Evolutionary conservation across 1,139 yeast genomes (phyloP).

Genomic region (Debaryomyces fabryi): DNA sequence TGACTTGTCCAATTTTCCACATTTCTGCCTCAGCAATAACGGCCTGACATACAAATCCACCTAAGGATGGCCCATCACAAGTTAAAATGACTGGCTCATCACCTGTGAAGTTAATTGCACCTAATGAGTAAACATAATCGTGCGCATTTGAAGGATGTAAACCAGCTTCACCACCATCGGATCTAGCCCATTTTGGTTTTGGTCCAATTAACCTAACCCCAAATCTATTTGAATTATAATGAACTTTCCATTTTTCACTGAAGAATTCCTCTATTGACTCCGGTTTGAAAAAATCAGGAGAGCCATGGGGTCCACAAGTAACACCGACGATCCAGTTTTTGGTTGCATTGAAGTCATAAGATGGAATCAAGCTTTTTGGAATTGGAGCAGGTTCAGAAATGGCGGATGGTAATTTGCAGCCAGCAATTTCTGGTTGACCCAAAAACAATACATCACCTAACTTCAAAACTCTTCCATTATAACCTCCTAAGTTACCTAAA

Average conservation of each 20-base stretch:
- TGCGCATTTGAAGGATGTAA: slow-evolving; percentile 97
- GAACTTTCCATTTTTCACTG: slow-evolving; percentile 83
- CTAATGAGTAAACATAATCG: slow-evolving; percentile 93
- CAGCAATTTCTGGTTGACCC: slow-evolving; percentile 71
- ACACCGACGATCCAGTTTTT: slow-evolving; percentile 87
- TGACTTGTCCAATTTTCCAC: slow-evolving; percentile 98
- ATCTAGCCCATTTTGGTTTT: slow-evolving; percentile 94
- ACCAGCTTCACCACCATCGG: slow-evolving; percentile 98
- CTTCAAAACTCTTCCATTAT: slow-evolving; percentile 88
- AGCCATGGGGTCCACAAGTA: slow-evolving; percentile 96
- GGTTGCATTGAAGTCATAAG: slow-evolving; percentile 34
- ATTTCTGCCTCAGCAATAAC: slow-evolving; percentile 94
- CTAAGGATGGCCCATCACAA: slow-evolving; percentile 96
- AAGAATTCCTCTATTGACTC: slow-evolving; percentile 80
- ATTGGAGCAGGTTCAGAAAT: slow-evolving; percentile 60
- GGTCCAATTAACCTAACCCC: slow-evolving; percentile 96
- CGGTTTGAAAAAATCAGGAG: slow-evolving; percentile 88
- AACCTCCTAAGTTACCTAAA: slow-evolving; percentile 91
- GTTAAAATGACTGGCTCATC: slow-evolving; percentile 97
- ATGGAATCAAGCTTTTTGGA: slow-evolving; percentile 63
- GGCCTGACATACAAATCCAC: slow-evolving; percentile 96
- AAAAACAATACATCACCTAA: slow-evolving; percentile 89
- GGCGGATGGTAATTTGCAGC: slow-evolving; percentile 75
- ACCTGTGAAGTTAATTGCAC: slow-evolving; percentile 97
- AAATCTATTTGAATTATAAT: slow-evolving; percentile 93